Conservation (phyloP, 78 protist species). For the Bigelowiella natans region DNA sequence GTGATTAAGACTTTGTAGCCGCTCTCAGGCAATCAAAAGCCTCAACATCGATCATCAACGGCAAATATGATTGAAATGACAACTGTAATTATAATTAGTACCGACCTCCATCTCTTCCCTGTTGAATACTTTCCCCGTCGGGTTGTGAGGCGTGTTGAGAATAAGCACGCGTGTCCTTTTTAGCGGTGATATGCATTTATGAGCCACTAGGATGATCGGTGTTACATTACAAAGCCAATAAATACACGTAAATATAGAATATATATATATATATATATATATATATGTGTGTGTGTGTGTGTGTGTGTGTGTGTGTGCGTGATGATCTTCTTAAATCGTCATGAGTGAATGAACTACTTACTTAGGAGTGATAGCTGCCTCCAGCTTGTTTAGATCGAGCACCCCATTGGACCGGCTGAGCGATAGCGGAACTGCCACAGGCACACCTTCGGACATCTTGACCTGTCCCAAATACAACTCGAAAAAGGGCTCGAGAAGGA, state of each 20-base stretch:
- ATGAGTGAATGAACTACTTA: not conserved
- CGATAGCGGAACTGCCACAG: conserved; percentile 8
- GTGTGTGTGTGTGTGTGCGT: too few species aligned
- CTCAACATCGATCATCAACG: too few species aligned
- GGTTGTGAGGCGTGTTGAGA: conserved; percentile 35
- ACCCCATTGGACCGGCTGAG: not conserved
- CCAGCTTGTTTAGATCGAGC: not conserved
- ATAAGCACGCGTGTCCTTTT: conserved; percentile 8
- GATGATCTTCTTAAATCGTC: too few species aligned
- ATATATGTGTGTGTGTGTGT: too few species aligned
- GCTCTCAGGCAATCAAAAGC: too few species aligned
- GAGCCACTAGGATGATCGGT: too few species aligned
- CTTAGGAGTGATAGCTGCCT: not conserved
- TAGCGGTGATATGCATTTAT: too few species aligned
- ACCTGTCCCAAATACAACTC: conserved; percentile 35
- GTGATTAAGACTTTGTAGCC: too few species aligned
- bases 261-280: not conserved
- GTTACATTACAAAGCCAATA: not conserved
- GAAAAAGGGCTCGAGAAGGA: conserved; percentile 31
- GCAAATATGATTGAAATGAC: too few species aligned
- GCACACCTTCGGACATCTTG: conserved; percentile 10
- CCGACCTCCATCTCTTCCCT: too few species aligned
- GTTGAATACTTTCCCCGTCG: conserved; percentile 24
- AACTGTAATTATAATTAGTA: too few species aligned
- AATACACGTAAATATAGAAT: too few species aligned